Evolutionary conservation across 768 basidiomycete genomes (phyloP), one percentile per base, ranked within the genome.

Genomic region (Naganishia onofrii): DNA sequence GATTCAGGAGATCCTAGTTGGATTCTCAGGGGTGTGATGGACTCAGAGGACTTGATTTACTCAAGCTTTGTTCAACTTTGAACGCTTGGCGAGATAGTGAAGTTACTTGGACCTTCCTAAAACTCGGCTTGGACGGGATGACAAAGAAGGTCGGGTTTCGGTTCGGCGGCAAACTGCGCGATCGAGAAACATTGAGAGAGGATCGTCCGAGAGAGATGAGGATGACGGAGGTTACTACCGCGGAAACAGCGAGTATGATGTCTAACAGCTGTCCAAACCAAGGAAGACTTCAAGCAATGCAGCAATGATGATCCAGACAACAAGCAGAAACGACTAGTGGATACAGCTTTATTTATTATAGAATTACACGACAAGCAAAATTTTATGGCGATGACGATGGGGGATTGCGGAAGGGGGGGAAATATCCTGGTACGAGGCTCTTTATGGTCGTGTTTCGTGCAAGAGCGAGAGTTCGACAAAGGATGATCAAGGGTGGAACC

Each of bases 341-440:
- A 36, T 58, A 58, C 57, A 58, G 57, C 34, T 34, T 58, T 38
- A 58, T 58, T 44, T 44, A 63, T 63, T 44, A 46, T 28, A 46
- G 15, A 58, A 34, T 10, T 58, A 58, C 57, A 58, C 42, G 42
- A 15, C 42, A 31, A 34, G 32, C 48, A 26, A 51, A n/a, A 51
- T n/a, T 51, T n/a, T 51, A 51, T 51, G 32, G 57, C 54, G 28
- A 32, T 32, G 19, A 5, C 28, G 28, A 55, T 55, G 32, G 28
- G 9, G 32, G 8, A 29, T 55, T 34, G 28, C n/a, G n/a, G 32
- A 23, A 15, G 29, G 1, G 23, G 7, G 60, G 38, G 26, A 42
- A n/a, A 63, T 63, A 63, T 63, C 38, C 38, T n/a, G 60, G 9
- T 2, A 28, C 26, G 60, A 17, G 42, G 12, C 31, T 58, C 34